Percentiles rank a stretch among this genome's conserved stretches.
Conservation (phyloP, 208 protist species). For the Acanthamoeba polyphaga region DNA sequence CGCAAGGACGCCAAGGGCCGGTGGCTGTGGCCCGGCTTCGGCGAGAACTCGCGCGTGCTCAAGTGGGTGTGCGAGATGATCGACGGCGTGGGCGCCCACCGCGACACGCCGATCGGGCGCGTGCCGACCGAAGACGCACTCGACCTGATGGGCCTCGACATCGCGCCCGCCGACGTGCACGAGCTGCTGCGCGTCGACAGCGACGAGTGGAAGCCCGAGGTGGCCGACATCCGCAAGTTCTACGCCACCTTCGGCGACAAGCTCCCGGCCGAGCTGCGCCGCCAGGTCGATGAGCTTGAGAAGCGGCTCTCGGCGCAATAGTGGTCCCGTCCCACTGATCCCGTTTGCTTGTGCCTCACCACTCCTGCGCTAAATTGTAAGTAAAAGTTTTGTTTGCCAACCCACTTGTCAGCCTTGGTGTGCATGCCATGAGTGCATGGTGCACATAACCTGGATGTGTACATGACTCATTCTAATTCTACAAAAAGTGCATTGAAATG, state of each 20-base stretch:
- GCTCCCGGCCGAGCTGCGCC: conserved; percentile 79
- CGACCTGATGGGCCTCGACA: conserved; percentile 83
- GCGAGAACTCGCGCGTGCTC: conserved; percentile 90
- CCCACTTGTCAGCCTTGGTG: too few relatives aligned
- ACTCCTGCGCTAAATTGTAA: too few relatives aligned
- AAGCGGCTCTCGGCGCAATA: conserved; percentile 45
- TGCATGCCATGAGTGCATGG: too few relatives aligned
- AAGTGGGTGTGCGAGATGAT: conserved; percentile 88
- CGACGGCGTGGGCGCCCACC: neutral
- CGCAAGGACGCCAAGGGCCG: conserved; percentile 79
- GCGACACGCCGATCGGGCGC: conserved; percentile 84
- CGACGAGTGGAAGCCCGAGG: conserved; percentile 83
- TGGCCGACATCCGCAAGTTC: conserved; percentile 81
- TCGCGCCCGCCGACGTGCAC: conserved; percentile 68
- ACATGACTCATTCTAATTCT: too few relatives aligned
- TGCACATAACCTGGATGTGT: too few relatives aligned
- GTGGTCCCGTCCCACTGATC: too few relatives aligned
- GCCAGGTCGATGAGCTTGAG: conserved; percentile 81
- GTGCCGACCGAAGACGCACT: conserved; percentile 80
- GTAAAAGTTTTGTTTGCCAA: too few relatives aligned
- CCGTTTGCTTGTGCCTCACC: too few relatives aligned
- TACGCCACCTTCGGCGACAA: conserved; percentile 82
- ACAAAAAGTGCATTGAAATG: too few relatives aligned
- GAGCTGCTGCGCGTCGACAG: conserved; percentile 85
- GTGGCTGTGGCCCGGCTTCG: conserved; percentile 93